Base-by-base conservation (phyloP, 345 rosid species). In the Populus deltoides region DNA sequence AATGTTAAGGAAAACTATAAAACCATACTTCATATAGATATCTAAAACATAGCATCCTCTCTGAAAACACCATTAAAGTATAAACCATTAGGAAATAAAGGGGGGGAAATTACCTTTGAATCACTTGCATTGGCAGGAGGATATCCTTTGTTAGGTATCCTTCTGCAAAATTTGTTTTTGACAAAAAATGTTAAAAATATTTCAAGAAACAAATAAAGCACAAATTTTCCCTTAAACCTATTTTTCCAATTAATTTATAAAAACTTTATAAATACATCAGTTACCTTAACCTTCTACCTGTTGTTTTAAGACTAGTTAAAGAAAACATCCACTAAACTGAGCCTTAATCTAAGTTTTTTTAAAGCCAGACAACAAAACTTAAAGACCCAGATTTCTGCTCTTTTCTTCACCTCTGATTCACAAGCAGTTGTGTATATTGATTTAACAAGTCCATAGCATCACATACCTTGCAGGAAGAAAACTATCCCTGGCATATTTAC, bases 21-120 rank as follows among this genome's bases (percentile, higher is more conserved):
- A 47, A 51, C n/a, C 59, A 53, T 53, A 18, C 24, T 53, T 53
- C 59, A 18, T 6, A 20, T 53, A 9, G 59, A 53, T 53, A 53
- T 20, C 59, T 18, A 53, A 53, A 53, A 53, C 20, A 8, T 53
- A 20, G 11, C 24, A 45, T 41, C 57, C 41, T 11, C 24, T 68
- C 5, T 20, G 18, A 43, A 74, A 72, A 7, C 66, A 57, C 25
- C 25, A 80, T 1, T 39, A 35, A 7, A 36, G 51, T 31, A 73
- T 18, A 12, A 61, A 70, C 59, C 68, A 82, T 45, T 49, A 45
- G 68, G 15, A 20, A 47, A 76, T 13, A 38, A 70, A 35, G 8
- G 35, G 59, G 73, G 73, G 69, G 7, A 27, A 81, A 51, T 72
- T 79, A 91, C 94, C 95, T 88, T 90, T 20, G 76, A 75, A 81